Percentiles rank a stretch among this genome's conserved stretches.
phyloP scores from a whole-genome alignment of 73 alveolate genomes.

The Breviolum minutum region DNA sequence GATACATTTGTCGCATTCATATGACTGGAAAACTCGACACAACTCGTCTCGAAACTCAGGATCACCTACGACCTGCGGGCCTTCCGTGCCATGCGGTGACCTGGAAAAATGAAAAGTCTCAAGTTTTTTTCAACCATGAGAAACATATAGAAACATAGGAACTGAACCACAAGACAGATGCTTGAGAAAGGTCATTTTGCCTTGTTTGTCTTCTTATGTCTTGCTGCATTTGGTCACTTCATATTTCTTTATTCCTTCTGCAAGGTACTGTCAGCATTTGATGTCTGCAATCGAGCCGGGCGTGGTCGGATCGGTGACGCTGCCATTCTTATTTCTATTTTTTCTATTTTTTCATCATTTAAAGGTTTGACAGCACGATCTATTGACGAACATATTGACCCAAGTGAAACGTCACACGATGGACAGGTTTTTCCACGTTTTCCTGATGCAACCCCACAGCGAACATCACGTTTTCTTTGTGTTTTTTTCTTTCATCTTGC shows the following conservation, averaged over 20 bases:
- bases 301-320: background rate
- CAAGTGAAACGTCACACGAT: background rate
- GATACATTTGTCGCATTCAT: background rate
- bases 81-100: slow-evolving; percentile 49
- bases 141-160: background rate
- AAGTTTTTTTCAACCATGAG: background rate
- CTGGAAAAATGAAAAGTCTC: background rate
- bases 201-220: no score
- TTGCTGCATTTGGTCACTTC: no score
- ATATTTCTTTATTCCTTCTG: background rate
- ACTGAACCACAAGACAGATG: background rate
- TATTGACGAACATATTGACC: background rate
- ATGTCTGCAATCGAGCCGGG: slow-evolving; percentile 49
- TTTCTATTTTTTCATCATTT: background rate
- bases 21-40: background rate
- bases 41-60: background rate
- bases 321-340: background rate
- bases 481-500: background rate
- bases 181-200: no score
- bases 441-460: background rate
- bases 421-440: background rate
- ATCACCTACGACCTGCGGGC: slow-evolving; percentile 52
- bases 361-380: background rate
- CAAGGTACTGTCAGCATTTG: slow-evolving; percentile 58
- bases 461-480: no score